Evolutionary conservation across 1,284 basidiomycete genomes (phyloP).

Genomic region (Cryptococcus sp.): DNA sequence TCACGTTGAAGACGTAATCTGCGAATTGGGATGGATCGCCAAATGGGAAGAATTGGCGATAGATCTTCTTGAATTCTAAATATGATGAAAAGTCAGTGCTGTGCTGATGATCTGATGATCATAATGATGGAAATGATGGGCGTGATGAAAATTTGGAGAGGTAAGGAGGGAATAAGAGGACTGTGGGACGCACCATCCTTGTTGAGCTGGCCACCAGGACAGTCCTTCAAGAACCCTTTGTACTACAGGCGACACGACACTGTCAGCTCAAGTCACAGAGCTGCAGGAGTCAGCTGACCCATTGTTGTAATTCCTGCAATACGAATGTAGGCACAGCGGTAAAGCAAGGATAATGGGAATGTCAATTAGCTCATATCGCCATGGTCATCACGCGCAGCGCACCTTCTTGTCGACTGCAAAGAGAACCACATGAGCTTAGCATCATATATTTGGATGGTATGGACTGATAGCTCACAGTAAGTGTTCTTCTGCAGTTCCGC

Average conservation of each 20-base stretch:
- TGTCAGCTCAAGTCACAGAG: background rate
- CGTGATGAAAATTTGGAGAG: background rate
- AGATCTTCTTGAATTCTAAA: slow-evolving; percentile 90
- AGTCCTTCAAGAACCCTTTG: slow-evolving; percentile 99
- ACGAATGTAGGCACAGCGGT: background rate
- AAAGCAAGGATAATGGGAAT: background rate
- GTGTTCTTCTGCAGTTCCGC: slow-evolving; percentile 97
- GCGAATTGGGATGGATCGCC: slow-evolving; percentile 97
- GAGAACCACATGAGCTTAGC: slow-evolving; percentile 7
- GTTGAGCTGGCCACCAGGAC: slow-evolving; percentile 94
- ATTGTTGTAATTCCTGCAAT: slow-evolving; percentile 86
- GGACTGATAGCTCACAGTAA: slow-evolving; percentile 71
- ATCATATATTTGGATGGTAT: too few relatives aligned
- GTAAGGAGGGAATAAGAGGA: background rate
- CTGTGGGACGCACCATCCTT: slow-evolving; percentile 61
- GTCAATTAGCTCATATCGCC: background rate
- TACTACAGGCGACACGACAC: slow-evolving; percentile 61
- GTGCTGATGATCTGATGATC: background rate
- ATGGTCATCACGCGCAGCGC: slow-evolving; percentile 9
- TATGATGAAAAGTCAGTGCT: background rate
- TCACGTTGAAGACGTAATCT: slow-evolving; percentile 91
- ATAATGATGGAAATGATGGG: background rate
- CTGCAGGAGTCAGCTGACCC: slow-evolving; percentile 56
- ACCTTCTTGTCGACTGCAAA: slow-evolving; percentile 88
- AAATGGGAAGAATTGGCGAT: slow-evolving; percentile 99